Percentiles rank a stretch among this genome's conserved stretches.
Conservation (phyloP, 495 filamentous ascomycete species). For the Neurospora hispaniola region DNA sequence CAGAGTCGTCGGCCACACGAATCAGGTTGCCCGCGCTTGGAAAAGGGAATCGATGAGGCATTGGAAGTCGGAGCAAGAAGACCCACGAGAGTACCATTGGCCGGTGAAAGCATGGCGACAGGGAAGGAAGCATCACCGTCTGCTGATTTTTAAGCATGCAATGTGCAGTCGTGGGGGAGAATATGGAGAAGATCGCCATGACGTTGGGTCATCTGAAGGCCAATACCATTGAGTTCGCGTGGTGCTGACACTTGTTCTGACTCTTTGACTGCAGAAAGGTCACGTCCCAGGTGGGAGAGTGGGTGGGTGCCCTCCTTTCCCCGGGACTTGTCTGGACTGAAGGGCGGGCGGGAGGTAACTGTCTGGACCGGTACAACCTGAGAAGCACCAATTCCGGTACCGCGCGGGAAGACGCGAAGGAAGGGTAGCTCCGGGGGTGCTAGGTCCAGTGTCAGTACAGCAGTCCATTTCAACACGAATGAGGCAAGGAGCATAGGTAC, state of each 20-base stretch:
- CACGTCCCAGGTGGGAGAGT: neutral
- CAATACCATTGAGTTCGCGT: neutral
- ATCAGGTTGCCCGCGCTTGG: neutral
- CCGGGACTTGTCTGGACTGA: neutral
- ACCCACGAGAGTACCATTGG: neutral
- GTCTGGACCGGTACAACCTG: slow-evolving; percentile 7
- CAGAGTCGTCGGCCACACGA: neutral
- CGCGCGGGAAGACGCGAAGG: slow-evolving; percentile 20
- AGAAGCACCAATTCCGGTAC: slow-evolving; percentile 8
- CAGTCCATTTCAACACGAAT: neutral
- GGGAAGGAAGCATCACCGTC: slow-evolving; percentile 9
- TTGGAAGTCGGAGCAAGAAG: neutral
- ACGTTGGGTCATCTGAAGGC: neutral
- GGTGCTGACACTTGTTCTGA: neutral
- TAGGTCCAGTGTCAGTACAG: neutral
- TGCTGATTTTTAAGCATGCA: neutral
- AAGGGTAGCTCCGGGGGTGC: neutral
- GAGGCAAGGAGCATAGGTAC: neutral
- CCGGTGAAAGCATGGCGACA: slow-evolving; percentile 12
- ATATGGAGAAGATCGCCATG: neutral
- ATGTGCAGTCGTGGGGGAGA: neutral
- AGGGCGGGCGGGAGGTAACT: neutral
- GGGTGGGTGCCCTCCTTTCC: neutral
- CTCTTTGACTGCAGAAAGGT: neutral
- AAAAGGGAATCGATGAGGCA: neutral